Evolutionary conservation across 805 yeast genomes (phyloP), one percentile per base, ranked within the genome.

Genomic region (Metahyphopichia silvanorum): DNA sequence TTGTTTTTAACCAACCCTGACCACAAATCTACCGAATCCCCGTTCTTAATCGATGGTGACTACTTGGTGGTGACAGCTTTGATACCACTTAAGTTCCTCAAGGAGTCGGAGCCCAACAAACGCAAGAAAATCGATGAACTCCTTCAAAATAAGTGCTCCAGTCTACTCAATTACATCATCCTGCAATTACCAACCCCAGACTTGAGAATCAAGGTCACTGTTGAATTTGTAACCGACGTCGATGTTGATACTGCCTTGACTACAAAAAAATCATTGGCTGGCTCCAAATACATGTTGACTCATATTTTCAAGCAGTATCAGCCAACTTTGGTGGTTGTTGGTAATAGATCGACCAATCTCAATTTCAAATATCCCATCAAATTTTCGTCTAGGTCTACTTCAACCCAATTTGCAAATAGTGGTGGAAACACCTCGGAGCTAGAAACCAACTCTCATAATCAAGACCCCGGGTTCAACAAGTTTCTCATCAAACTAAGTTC

Each of bases 321-420:
- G 35, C 73, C 73, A 2, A 59, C 56, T 30, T 42, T 67, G 35
- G 34, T 67, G 13, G 43, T 66, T 2, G 35, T 61, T 27, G 70
- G 72, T 2, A 66, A 59, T 38, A 59, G 55, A 32, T 51, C 61
- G n/a, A 47, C 65, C 19, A 66, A 60, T 43, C 46, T 65, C 35
- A 67, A 66, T 44, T 67, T 66, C 51, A 63, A 63, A 42, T 67
- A 67, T 38, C 69, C 69, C 2, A 39, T 54, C 10, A 55, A 57
- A 31, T 36, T 57, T 33, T 50, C 48, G 32, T 13, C 31, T 15
- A 6, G 37, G 20, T 1, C 29, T 25, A n/a, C 33, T 33, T 21
- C 27, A 21, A 5, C 10, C 29, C 8, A 37, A 7, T 13, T 25
- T 11, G 21, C 18, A n/a, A 16, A 18, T 26, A 9, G 24, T 23